These are phyloP conservation scores for Rhytidiadelphus loreus DNA, from an alignment of 225 moss, liverwort and hornwort species.

Conservation along the genomic window DNA sequence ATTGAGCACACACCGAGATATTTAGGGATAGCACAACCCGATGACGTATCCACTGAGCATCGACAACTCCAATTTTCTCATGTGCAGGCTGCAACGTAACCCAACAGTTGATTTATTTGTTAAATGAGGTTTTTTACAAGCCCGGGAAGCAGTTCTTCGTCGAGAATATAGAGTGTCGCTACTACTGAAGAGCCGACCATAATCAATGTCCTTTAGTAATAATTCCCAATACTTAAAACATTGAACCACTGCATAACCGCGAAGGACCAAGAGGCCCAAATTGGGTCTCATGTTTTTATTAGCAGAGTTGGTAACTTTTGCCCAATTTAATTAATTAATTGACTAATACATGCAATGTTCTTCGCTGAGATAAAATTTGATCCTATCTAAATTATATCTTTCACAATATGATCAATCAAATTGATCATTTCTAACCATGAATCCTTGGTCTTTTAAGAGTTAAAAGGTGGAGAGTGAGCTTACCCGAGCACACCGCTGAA, in stretches of 20 bases:
- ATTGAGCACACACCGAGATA: constrained; percentile 19
- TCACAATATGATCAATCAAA: background rate
- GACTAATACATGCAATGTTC: background rate
- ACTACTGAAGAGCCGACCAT: background rate
- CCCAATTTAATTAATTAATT: background rate
- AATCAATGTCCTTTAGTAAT: background rate
- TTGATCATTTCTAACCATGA: background rate
- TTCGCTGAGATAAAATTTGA: background rate
- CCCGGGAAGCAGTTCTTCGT: background rate
- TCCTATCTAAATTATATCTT: background rate
- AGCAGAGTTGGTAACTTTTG: background rate
- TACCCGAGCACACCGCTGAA: constrained; percentile 56
- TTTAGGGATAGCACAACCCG: constrained; percentile 44
- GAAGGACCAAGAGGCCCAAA: background rate
- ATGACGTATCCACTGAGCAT: constrained; percentile 55
- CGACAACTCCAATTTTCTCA: constrained; percentile 59
- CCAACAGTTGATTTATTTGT: background rate
- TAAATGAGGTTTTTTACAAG: background rate
- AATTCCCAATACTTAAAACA: background rate
- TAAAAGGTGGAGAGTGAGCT: background rate
- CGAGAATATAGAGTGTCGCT: background rate
- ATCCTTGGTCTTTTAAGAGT: background rate
- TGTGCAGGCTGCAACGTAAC: constrained; percentile 40
- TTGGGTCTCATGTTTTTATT: background rate
- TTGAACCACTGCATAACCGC: background rate